Evolutionary conservation across 129 eudicot genomes (phyloP).

Genomic region (Scalesia atractyloides): DNA sequence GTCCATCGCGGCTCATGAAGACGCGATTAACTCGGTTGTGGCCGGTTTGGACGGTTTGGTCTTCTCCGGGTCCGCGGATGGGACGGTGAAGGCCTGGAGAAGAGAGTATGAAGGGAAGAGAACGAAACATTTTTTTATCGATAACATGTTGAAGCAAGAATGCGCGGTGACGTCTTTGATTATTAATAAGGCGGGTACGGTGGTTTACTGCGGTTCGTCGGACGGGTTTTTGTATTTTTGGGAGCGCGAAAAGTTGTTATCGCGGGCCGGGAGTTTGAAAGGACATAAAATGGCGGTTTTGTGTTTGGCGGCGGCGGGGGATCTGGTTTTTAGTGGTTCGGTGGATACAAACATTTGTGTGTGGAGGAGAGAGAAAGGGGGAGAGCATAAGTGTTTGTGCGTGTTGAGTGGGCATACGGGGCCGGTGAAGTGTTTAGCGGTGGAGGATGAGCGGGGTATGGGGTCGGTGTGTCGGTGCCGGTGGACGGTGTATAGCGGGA

Average conservation of each 20-base stretch:
- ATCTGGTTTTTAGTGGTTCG: slow-evolving; percentile 71
- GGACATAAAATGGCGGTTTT: slow-evolving; percentile 78
- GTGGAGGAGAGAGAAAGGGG: slow-evolving; percentile 60
- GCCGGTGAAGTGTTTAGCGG: slow-evolving; percentile 87
- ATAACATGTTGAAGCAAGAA: slow-evolving; percentile 67
- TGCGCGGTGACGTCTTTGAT: slow-evolving; percentile 74
- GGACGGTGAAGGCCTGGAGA: slow-evolving; percentile 74
- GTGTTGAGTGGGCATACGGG: slow-evolving; percentile 67
- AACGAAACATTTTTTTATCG: slow-evolving; percentile 71
- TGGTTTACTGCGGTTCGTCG: slow-evolving; percentile 68
- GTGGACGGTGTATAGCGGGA: slow-evolving; percentile 76
- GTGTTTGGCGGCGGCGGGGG: slow-evolving; percentile 54
- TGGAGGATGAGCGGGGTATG: slow-evolving; percentile 51
- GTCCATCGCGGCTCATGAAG: slow-evolving; percentile 65
- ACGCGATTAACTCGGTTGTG: slow-evolving; percentile 75
- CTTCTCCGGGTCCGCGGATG: slow-evolving; percentile 85
- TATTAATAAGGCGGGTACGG: slow-evolving; percentile 38
- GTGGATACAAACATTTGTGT: slow-evolving; percentile 76
- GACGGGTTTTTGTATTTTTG: slow-evolving; percentile 72
- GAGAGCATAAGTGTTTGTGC: slow-evolving; percentile 47
- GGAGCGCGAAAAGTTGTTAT: slow-evolving; percentile 46
- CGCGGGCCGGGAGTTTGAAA: slow-evolving; percentile 49
- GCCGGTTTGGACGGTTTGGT: slow-evolving; percentile 78
- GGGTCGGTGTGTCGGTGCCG: neutral
- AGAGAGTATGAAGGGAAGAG: slow-evolving; percentile 74